These are phyloP conservation scores for Kurtzmaniella fragi DNA, from an alignment of 805 yeast genomes.

Conservation along the genomic window DNA sequence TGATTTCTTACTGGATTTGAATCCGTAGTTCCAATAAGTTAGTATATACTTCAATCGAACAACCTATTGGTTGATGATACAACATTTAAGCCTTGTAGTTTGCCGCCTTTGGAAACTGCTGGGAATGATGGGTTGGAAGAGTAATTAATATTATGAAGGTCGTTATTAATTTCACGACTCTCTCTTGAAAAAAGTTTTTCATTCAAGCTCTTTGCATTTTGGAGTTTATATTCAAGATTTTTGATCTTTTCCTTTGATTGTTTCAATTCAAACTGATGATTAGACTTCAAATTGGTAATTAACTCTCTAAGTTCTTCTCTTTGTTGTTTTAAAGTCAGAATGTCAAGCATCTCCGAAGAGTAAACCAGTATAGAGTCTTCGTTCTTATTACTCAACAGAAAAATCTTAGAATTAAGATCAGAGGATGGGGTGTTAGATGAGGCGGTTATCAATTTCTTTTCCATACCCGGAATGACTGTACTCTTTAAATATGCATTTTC, in stretches of 20 bases:
- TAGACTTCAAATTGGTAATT: constrained; percentile 31
- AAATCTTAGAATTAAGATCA: too few relatives aligned
- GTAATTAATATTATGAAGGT: background rate
- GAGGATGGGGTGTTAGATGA: too few relatives aligned
- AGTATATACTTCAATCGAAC: constrained; percentile 9
- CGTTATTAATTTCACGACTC: constrained; percentile 3
- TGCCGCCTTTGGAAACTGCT: constrained; percentile 22
- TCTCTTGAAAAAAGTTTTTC: constrained; percentile 26
- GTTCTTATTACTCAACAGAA: too few relatives aligned
- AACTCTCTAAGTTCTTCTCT: constrained; percentile 39
- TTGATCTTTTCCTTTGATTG: constrained; percentile 30
- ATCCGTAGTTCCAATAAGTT: too few relatives aligned
- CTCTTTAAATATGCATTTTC: constrained; percentile 40
- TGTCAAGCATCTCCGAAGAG: constrained; percentile 8
- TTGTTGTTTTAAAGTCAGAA: constrained; percentile 21
- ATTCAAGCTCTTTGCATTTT: constrained; percentile 26
- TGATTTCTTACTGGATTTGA: too few relatives aligned
- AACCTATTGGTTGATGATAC: constrained; percentile 27
- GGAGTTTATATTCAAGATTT: constrained; percentile 24
- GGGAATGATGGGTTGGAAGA: constrained; percentile 3
- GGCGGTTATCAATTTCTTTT: constrained; percentile 24
- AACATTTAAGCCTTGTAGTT: constrained; percentile 34
- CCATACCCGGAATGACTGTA: constrained; percentile 42
- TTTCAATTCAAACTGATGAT: constrained; percentile 31
- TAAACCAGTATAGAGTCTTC: too few relatives aligned